Evolutionary conservation across 2,329 filamentous ascomycete species (phyloP), one percentile per base, ranked within the genome.

Genomic region (Diplodia corticola): DNA sequence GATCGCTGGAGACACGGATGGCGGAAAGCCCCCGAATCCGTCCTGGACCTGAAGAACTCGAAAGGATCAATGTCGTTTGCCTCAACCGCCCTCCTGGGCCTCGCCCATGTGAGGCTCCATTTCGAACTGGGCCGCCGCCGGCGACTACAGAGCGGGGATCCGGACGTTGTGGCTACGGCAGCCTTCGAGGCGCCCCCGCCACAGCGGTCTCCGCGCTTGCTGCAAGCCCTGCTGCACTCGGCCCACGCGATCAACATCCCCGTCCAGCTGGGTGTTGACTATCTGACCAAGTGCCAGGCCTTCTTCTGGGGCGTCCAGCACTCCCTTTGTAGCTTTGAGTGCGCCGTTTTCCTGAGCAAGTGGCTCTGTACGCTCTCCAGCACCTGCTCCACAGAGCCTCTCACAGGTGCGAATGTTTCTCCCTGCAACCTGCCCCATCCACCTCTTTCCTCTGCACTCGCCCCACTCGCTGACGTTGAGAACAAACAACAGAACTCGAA

Each of bases 141-240:
- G 9, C 55, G 73, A 4, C 33, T 63, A 12, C 59, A 63, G n/a
- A 63, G 28, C 28, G 44, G 59, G 13, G n/a, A 51, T 26, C 44
- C 59, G 28, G 59, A 63, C 2, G 10, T 37, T 7, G 46, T 63
- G 10, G 59, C 59, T 4, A 37, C 28, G 46, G 48, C 28, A 6
- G 48, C 48, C 20, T 63, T 49, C 13, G 46, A 63, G 22, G 59
- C 59, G 9, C 44, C 59, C 6, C 37, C 37, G 59, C 59, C 59
- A 4, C 59, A 40, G 33, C 59, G 59, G 15, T 35, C 44, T 4
- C 59, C 59, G 20, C 59, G 48, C 12, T 26, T 63, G 10, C 44
- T 51, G 17, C 59, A 51, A 28, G 48, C 59, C 4, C 48, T 63
- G 22, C 46, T 63, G 20, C 59, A 63, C 33, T 50, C 59, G 13